Conservation (phyloP, 805 yeast genomes). For the Sporopachydermia lactativora region DNA sequence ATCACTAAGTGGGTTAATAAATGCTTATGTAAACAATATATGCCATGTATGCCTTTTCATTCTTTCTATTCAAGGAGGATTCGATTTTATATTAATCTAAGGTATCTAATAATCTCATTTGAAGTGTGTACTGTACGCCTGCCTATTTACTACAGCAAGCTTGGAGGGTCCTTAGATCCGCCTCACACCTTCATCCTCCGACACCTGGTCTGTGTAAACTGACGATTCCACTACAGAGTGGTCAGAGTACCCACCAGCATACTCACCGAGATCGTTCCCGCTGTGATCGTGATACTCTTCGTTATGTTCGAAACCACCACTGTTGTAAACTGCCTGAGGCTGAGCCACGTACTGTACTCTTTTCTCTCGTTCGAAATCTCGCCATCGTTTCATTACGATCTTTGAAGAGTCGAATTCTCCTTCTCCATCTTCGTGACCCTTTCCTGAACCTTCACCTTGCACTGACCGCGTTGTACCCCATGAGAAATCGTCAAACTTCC, state of each 20-base stretch:
- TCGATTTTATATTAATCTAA: no score
- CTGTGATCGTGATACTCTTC: not conserved
- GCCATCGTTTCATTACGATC: slow-evolving; percentile 88
- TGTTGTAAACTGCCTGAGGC: not conserved
- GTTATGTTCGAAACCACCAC: not conserved
- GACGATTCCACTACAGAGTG: not conserved
- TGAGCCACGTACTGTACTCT: slow-evolving; percentile 5
- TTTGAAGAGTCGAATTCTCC: slow-evolving; percentile 88
- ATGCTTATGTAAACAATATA: no score
- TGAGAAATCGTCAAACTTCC: slow-evolving; percentile 93
- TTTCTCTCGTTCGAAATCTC: slow-evolving; percentile 73
- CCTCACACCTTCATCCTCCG: slow-evolving; percentile 6
- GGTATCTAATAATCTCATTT: no score
- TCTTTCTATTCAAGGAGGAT: no score
- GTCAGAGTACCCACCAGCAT: not conserved
- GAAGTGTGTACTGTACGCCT: no score
- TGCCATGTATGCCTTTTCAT: no score
- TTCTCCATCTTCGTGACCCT: slow-evolving; percentile 49
- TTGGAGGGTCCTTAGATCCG: no score
- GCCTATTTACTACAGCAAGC: no score
- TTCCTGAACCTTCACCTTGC: slow-evolving; percentile 43
- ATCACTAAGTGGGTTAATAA: no score
- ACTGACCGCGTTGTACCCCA: slow-evolving; percentile 95
- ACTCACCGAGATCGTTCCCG: not conserved
- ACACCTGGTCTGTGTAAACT: not conserved